phyloP scores from a whole-genome alignment of 805 yeast species.

The Tetrapisispora pingtungensis region DNA sequence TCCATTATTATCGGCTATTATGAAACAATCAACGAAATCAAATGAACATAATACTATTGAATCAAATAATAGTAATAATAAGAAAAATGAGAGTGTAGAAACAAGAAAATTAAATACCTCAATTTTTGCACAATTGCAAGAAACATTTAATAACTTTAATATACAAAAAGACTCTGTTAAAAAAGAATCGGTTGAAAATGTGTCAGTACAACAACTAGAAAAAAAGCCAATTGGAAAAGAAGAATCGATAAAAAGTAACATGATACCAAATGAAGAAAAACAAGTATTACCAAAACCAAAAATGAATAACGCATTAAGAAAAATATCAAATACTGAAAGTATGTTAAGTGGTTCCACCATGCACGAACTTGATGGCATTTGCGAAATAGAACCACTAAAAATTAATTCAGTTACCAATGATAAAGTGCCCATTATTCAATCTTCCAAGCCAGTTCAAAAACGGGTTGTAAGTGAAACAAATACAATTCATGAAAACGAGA shows the following conservation, averaged over 20 bases:
- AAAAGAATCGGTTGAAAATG: background rate
- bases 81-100: background rate
- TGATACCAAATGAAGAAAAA: background rate
- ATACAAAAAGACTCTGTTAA: background rate
- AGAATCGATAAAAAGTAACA: background rate
- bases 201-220: background rate
- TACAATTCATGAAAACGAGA: constrained; percentile 1
- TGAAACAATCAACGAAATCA: constrained; percentile 5
- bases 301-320: constrained; percentile 1
- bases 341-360: constrained; percentile 11
- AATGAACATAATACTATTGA: background rate
- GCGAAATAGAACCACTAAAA: background rate
- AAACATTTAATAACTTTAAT: background rate
- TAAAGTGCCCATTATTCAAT: constrained; percentile 2
- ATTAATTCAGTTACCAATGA: background rate
- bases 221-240: background rate
- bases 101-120: constrained; percentile 2
- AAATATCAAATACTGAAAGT: constrained; percentile 7
- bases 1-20: constrained; percentile 19
- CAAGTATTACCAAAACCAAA: background rate
- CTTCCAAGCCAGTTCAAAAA: background rate
- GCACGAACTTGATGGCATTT: constrained; percentile 6
- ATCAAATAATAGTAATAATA: background rate
- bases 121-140: constrained; percentile 2
- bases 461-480: background rate